phyloP scores from a whole-genome alignment of 768 basidiomycete genomes.

The Mrakia gelida region DNA sequence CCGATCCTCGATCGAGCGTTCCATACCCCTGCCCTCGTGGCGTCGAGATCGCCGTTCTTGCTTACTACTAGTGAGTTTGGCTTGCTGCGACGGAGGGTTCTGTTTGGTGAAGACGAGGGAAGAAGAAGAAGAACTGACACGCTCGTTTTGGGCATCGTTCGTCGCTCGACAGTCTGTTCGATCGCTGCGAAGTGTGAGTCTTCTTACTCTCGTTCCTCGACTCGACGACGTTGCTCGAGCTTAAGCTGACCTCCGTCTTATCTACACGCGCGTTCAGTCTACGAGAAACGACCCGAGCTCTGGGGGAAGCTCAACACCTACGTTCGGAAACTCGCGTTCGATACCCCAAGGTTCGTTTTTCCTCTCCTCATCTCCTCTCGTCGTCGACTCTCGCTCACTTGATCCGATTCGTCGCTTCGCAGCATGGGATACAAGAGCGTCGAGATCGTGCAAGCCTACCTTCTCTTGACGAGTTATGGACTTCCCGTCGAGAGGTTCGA shows the following conservation, averaged over 20 bases:
- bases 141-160: too few species aligned
- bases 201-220: background rate
- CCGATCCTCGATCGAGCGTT: slow-evolving; percentile 78
- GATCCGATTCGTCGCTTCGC: background rate
- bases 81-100: too few species aligned
- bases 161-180: slow-evolving; percentile 54
- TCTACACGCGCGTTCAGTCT: background rate
- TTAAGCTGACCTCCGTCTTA: too few species aligned
- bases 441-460: slow-evolving; percentile 91
- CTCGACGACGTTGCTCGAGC: too few species aligned
- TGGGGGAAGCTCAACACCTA: slow-evolving; percentile 63
- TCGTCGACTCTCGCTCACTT: background rate
- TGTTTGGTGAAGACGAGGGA: too few species aligned
- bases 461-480: slow-evolving; percentile 81
- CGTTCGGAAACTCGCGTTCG: slow-evolving; percentile 79
- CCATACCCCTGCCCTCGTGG: slow-evolving; percentile 90
- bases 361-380: background rate
- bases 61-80: slow-evolving; percentile 62
- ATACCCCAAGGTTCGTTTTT: slow-evolving; percentile 38
- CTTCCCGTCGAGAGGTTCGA: slow-evolving; percentile 88
- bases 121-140: too few species aligned
- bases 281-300: slow-evolving; percentile 72
- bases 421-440: slow-evolving; percentile 55
- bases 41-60: slow-evolving; percentile 89
- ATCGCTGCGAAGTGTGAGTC: slow-evolving; percentile 81